These are phyloP conservation scores for Neodidymelliopsis sp. DNA, from an alignment of 2,329 filamentous ascomycete species.

Conservation along the genomic window DNA sequence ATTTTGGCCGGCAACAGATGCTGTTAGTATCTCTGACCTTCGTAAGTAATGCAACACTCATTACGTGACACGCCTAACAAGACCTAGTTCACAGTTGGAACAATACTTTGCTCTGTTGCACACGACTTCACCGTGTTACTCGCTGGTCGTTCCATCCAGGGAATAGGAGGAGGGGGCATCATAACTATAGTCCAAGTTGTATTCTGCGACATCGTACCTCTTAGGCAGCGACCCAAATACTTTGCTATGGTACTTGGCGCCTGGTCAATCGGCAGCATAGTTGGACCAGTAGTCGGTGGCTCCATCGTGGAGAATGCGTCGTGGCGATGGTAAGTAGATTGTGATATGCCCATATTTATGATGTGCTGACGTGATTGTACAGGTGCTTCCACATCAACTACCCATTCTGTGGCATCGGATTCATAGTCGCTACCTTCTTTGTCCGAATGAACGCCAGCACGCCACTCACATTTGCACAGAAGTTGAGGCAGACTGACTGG, in stretches of 20 bases:
- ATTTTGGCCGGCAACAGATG: conserved; percentile 60
- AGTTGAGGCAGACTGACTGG: conserved; percentile 51
- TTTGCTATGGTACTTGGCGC: conserved; percentile 48
- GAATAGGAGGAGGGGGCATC: conserved; percentile 51
- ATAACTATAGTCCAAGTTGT: conserved; percentile 53
- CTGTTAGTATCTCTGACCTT: conserved; percentile 50
- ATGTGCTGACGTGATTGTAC: neutral
- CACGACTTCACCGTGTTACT: conserved; percentile 46
- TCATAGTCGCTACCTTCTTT: conserved; percentile 33
- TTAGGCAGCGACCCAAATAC: conserved; percentile 52
- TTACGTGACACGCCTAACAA: neutral
- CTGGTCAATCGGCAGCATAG: conserved; percentile 64
- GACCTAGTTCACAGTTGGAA: conserved; percentile 54
- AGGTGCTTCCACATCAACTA: conserved; percentile 69
- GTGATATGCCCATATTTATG: neutral
- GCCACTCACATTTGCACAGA: conserved; percentile 28
- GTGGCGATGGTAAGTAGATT: conserved; percentile 61
- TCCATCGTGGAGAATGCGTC: conserved; percentile 59
- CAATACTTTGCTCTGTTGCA: conserved; percentile 52
- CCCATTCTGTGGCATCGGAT: conserved; percentile 56
- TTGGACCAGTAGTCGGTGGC: conserved; percentile 59
- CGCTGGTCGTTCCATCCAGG: conserved; percentile 47
- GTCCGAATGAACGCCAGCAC: conserved; percentile 30
- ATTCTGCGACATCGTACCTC: conserved; percentile 55
- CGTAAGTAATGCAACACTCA: neutral